Percentiles rank a stretch among this genome's conserved stretches.
These are phyloP conservation scores for Lentinula lateritia DNA, from an alignment of 768 basidiomycete species.

Conservation along the genomic window DNA sequence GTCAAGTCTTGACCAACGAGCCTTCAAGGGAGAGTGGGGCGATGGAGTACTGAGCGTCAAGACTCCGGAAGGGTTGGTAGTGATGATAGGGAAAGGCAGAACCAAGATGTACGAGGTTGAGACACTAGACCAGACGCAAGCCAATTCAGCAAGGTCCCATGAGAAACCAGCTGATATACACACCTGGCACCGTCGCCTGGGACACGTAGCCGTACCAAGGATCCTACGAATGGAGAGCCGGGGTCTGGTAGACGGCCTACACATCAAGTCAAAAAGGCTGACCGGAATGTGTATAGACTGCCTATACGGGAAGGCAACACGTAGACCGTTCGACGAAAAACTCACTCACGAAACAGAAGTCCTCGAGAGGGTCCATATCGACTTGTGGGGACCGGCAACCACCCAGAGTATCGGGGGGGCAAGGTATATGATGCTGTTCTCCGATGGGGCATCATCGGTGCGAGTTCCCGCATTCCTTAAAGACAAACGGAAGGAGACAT, in stretches of 20 bases:
- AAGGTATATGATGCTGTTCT: constrained; percentile 18
- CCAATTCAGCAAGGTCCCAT: too few species aligned
- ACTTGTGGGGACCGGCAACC: constrained; percentile 20
- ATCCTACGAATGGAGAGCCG: constrained; percentile 11
- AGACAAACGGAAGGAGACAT: constrained; percentile 15
- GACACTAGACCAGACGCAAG: too few species aligned
- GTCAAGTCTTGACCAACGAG: too few species aligned
- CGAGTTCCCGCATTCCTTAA: constrained; percentile 14
- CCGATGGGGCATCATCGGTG: constrained; percentile 14
- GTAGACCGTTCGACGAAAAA: constrained; percentile 15
- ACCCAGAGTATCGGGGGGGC: constrained; percentile 11
- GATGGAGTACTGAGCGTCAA: too few species aligned
- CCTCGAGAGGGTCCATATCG: constrained; percentile 15
- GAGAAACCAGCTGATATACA: too few species aligned
- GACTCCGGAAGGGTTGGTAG: too few species aligned
- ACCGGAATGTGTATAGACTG: constrained; percentile 18
- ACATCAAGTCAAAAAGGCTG: constrained; percentile 2
- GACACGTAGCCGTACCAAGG: constrained; percentile 9
- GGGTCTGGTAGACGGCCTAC: constrained; percentile 9
- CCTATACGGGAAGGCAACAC: constrained; percentile 17
- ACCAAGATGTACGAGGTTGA: too few species aligned
- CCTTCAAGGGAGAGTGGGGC: too few species aligned
- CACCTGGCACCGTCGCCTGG: neutral
- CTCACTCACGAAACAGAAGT: constrained; percentile 11
- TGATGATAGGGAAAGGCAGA: too few species aligned